Conservation (phyloP, 768 basidiomycete species). For the Macrolepiota fuliginosa region DNA sequence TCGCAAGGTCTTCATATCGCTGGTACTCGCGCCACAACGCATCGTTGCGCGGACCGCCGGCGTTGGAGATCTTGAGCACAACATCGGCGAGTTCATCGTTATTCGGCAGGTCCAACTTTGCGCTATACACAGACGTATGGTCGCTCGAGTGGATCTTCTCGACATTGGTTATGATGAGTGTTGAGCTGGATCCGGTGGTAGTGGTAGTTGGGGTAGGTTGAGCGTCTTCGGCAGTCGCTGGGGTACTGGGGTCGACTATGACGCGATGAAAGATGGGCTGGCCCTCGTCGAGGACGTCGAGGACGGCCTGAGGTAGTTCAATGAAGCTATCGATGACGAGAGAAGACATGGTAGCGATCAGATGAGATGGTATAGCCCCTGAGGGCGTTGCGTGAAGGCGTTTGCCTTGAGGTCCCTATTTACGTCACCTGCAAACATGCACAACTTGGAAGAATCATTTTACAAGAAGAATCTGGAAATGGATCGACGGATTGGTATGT, state of each 20-base stretch:
- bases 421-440: not conserved
- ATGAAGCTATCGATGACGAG: conserved; percentile 13
- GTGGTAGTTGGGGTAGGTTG: not conserved
- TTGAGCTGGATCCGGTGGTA: not conserved
- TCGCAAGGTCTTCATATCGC: conserved; percentile 6
- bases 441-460: not conserved
- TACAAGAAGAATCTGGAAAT: too few species aligned
- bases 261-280: conserved; percentile 11
- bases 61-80: conserved; percentile 12
- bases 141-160: conserved; percentile 10
- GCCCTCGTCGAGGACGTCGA: conserved; percentile 12
- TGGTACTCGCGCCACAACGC: conserved; percentile 9
- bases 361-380: not conserved
- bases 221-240: not conserved
- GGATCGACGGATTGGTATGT: too few species aligned
- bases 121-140: conserved; percentile 5
- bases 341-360: conserved; percentile 7
- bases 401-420: not conserved
- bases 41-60: conserved; percentile 6
- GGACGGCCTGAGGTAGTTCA: conserved; percentile 7
- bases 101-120: conserved; percentile 1
- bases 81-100: conserved; percentile 7
- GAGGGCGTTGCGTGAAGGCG: not conserved
- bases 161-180: conserved; percentile 9
- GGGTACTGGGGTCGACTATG: not conserved